Percentiles rank a stretch among this genome's conserved stretches.
Conservation (phyloP, 2,329 filamentous ascomycete species). For the Phyllosticta ampelicida region DNA sequence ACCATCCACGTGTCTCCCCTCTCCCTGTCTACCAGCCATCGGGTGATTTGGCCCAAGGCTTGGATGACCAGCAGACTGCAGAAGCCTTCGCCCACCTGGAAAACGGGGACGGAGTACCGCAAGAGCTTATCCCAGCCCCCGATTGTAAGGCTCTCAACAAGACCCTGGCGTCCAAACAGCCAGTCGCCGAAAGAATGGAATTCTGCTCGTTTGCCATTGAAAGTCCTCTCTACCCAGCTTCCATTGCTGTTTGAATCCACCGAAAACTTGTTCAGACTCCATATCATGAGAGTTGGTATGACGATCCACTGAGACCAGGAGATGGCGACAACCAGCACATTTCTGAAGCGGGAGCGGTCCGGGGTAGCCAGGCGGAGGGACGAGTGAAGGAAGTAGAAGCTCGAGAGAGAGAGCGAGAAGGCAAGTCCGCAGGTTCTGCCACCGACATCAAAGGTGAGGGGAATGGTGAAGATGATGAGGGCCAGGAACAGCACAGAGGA, state of each 20-base stretch:
- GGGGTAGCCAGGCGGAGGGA: conserved; percentile 69
- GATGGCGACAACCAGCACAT: conserved; percentile 57
- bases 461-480: conserved; percentile 89
- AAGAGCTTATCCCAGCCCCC: conserved; percentile 83
- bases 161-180: conserved; percentile 76
- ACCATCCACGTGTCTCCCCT: conserved; percentile 96
- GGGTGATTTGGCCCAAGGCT: conserved; percentile 83
- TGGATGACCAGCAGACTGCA: conserved; percentile 95
- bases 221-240: conserved; percentile 74
- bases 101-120: conserved; percentile 84
- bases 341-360: conserved; percentile 64
- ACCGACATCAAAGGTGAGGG: conserved; percentile 95
- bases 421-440: conserved; percentile 88
- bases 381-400: conserved; percentile 86
- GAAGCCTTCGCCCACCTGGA: conserved; percentile 91
- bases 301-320: conserved; percentile 76
- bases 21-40: conserved; percentile 88
- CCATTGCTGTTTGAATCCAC: conserved; percentile 65
- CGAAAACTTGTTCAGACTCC: conserved; percentile 90
- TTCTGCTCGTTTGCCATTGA: conserved; percentile 53
- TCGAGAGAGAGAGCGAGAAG: conserved; percentile 79
- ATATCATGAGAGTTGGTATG: conserved; percentile 79
- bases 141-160: conserved; percentile 69
- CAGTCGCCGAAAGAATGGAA: conserved; percentile 65
- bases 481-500: conserved; percentile 79